Evolutionary conservation across 176 grass and related monocot species (phyloP).

Genomic region (Typha latifolia): DNA sequence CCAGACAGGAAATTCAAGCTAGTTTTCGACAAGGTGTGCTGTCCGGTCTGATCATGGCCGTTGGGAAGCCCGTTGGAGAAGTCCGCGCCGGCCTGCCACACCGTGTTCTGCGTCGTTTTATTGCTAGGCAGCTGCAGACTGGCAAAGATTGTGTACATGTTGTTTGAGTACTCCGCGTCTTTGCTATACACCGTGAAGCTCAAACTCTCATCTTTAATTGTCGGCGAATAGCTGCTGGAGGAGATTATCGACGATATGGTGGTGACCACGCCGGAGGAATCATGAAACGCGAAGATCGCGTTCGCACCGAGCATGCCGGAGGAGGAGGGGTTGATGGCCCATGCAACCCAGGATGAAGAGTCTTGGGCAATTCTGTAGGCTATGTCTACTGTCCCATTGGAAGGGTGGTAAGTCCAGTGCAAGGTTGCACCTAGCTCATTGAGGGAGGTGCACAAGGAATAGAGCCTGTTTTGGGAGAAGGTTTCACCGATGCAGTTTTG

Average conservation of each 20-base stretch:
- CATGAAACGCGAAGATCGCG: slow-evolving; percentile 56
- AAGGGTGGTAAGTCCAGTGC: slow-evolving; percentile 78
- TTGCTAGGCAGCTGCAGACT: slow-evolving; percentile 44
- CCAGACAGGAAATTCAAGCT: slow-evolving; percentile 57
- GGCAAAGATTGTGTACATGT: slow-evolving; percentile 64
- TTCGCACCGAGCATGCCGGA: slow-evolving; percentile 30
- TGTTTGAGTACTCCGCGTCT: slow-evolving; percentile 35
- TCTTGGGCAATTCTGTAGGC: slow-evolving; percentile 46
- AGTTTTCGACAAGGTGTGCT: background rate
- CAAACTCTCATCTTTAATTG: background rate
- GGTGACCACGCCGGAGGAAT: slow-evolving; percentile 20
- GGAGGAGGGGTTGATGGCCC: slow-evolving; percentile 57
- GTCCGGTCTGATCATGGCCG: background rate
- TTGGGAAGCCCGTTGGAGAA: background rate
- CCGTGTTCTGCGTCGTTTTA: slow-evolving; percentile 32
- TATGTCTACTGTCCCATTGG: slow-evolving; percentile 49
- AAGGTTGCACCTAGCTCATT: slow-evolving; percentile 40
- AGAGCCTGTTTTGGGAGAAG: slow-evolving; percentile 44
- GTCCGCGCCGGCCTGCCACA: slow-evolving; percentile 53
- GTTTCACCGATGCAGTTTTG: slow-evolving; percentile 34
- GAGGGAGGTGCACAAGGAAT: slow-evolving; percentile 36
- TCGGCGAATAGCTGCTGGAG: background rate
- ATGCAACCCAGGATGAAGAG: slow-evolving; percentile 43
- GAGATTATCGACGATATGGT: slow-evolving; percentile 20
- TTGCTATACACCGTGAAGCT: slow-evolving; percentile 25